A percentile compares a stretch with the other conserved stretches of the same genome.
phyloP scores from a whole-genome alignment of 768 basidiomycete species.

The Leccinellum albellum region DNA sequence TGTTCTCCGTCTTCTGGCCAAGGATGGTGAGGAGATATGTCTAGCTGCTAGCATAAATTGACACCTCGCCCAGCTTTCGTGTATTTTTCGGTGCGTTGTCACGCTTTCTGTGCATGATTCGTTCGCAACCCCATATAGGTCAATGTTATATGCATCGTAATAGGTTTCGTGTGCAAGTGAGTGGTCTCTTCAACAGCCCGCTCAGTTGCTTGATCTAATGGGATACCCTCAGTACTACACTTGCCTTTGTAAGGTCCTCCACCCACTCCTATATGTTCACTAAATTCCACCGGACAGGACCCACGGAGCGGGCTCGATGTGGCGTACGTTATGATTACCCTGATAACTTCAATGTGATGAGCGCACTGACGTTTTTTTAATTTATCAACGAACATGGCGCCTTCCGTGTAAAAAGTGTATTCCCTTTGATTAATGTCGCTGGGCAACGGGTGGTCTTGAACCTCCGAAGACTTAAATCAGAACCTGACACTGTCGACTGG shows the following conservation, averaged over 20 bases:
- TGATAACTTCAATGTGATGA: neutral
- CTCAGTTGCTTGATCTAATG: neutral
- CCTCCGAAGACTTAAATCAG: neutral
- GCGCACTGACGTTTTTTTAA: neutral
- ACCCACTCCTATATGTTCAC: neutral
- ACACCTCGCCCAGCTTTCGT: neutral
- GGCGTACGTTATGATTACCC: neutral
- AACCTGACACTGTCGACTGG: neutral
- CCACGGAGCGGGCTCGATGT: neutral
- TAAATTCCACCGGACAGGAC: neutral
- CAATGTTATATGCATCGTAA: neutral
- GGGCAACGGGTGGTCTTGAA: conserved; percentile 21
- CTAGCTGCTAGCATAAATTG: neutral
- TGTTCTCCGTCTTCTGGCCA: neutral
- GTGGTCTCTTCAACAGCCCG: neutral
- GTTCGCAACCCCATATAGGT: neutral
- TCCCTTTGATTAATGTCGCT: conserved; percentile 7
- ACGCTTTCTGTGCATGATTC: neutral
- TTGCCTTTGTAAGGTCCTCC: neutral
- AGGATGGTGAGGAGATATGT: conserved; percentile 10
- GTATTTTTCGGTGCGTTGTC: neutral
- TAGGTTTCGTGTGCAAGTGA: conserved; percentile 3
- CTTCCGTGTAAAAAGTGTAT: neutral
- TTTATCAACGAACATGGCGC: neutral
- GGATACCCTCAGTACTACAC: neutral